phyloP scores from a whole-genome alignment of 1,284 basidiomycete genomes.

The Pterula multifida region DNA sequence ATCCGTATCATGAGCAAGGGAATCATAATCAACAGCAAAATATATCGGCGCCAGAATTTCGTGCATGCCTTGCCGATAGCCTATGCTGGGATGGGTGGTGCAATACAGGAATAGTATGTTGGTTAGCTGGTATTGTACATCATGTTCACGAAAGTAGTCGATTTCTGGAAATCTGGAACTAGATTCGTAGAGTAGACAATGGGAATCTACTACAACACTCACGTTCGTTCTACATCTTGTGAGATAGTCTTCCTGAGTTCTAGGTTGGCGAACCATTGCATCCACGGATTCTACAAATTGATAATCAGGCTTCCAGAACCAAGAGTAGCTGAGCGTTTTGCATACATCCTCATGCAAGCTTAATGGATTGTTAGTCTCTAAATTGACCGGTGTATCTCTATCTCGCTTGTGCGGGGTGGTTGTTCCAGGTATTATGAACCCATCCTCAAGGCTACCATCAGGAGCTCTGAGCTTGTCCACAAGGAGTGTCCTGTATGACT shows the following conservation, averaged over 20 bases:
- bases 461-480: conserved; percentile 63
- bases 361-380: conserved; percentile 76
- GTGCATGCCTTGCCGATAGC: conserved; percentile 93
- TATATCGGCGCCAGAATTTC: conserved; percentile 82
- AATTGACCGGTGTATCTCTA: conserved; percentile 25
- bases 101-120: conserved; percentile 81
- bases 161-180: conserved; percentile 76
- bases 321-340: conserved; percentile 5
- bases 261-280: conserved; percentile 78
- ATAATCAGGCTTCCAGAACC: neutral
- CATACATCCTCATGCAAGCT: conserved; percentile 71
- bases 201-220: conserved; percentile 17
- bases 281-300: conserved; percentile 73
- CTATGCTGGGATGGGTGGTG: conserved; percentile 63
- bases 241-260: conserved; percentile 79
- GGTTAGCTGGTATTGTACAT: conserved; percentile 70
- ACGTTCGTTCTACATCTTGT: conserved; percentile 91
- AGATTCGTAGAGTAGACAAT: conserved; percentile 2
- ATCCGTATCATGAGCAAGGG: conserved; percentile 31
- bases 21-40: conserved; percentile 75
- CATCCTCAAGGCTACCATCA: conserved; percentile 66
- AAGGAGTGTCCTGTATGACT: conserved; percentile 37
- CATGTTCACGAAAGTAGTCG: conserved; percentile 66
- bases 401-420: conserved; percentile 24
- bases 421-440: conserved; percentile 42